Base-by-base conservation (phyloP, 1,284 basidiomycete species). In the Tetrapyrgos nigripes region DNA sequence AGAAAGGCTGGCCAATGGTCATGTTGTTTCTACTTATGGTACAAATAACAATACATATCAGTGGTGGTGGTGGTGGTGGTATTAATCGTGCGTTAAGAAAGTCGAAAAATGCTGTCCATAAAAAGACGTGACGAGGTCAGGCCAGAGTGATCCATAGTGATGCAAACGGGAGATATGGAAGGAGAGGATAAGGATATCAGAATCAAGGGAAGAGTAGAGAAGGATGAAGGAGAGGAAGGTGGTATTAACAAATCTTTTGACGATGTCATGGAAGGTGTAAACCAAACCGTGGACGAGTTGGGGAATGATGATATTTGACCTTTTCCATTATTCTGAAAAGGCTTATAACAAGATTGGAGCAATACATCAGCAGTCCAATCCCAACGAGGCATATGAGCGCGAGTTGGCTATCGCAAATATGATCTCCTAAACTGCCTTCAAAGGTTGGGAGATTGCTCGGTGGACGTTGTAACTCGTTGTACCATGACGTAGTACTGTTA, bases 251-350 rank as follows among this genome's bases (percentile, higher is more conserved):
- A 14, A 8, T 33, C 13, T 40, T n/a, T 11, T 40, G 37, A 40
- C 14, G 4, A 40, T 9, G 17, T 40, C 19, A 40, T 40, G 17
- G 14, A 40, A 11, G 14, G 14, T 40, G 37, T 11, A 40, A 40
- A n/a, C 37, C 37, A 40, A 40, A 8, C 17, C 37, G 37, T 9
- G 37, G 37, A n/a, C 37, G 37, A n/a, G 37, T 4, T 10, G 51
- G 48, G 4, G 55, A 24, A 3, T 48, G 33, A 51, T 76, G 78
- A 62, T 79, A 87, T 74, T 93, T 93, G 62, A 94, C 90, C 76
- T 94, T 94, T 72, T 93, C 89, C 65, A 95, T 93, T 61, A 95
- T 93, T 62, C 93, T 80, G 74, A 88, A 94, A n/a, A 95, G 79
- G 59, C 88, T 90, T 68, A 95, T 93, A 66, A 94, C 79, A 62